Percentiles rank a stretch among this genome's conserved stretches.
phyloP scores from a whole-genome alignment of 176 grass and related monocot genomes.

The Juncus inflexus region DNA sequence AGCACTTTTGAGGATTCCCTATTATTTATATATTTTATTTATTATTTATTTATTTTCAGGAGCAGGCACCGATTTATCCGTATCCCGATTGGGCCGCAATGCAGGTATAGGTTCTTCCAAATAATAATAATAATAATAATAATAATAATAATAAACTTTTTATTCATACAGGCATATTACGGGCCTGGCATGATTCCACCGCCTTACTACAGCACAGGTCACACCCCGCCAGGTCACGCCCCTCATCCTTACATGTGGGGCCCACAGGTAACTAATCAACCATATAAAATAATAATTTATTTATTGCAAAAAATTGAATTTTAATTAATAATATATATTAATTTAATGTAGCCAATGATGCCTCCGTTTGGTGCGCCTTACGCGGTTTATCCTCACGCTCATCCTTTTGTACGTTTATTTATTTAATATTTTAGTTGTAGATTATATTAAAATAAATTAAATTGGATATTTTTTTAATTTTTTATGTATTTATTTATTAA shows the following conservation, averaged over 20 bases:
- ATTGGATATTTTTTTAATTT: slow-evolving; percentile 1
- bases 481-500: slow-evolving; percentile 36
- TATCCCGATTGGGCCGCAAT: slow-evolving; percentile 76
- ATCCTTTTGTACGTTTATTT: slow-evolving; percentile 38
- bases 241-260: slow-evolving; percentile 70
- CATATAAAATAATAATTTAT: background rate
- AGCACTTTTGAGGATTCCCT: background rate
- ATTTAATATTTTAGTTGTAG: slow-evolving; percentile 14
- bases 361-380: slow-evolving; percentile 62
- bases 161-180: slow-evolving; percentile 65
- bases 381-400: slow-evolving; percentile 61
- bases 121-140: background rate
- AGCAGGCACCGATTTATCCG: slow-evolving; percentile 50
- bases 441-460: slow-evolving; percentile 9
- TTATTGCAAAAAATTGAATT: background rate
- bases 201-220: slow-evolving; percentile 40
- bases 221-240: slow-evolving; percentile 27
- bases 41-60: slow-evolving; percentile 37
- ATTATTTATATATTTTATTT: slow-evolving; percentile 23
- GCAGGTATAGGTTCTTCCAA: slow-evolving; percentile 32
- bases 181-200: slow-evolving; percentile 68
- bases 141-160: background rate
- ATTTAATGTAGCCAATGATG: slow-evolving; percentile 42
- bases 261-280: slow-evolving; percentile 56
- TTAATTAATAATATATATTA: background rate